phyloP scores from a whole-genome alignment of 306 rosid species.

The Lathyrus oleraceus region DNA sequence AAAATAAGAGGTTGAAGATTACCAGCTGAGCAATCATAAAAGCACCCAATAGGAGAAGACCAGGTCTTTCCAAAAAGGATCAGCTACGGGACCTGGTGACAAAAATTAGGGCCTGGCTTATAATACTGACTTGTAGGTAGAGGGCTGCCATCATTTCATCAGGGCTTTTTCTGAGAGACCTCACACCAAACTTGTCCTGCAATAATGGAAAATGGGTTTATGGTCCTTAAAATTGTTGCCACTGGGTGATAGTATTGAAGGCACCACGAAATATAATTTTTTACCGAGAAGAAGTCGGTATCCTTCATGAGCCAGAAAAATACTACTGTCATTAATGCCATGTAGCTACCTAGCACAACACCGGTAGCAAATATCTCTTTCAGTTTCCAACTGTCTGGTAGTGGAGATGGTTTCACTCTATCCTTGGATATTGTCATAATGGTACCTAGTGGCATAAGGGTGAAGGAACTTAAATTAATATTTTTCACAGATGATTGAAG shows the following conservation, averaged over 20 bases:
- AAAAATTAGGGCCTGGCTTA: constrained; percentile 94
- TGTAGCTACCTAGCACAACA: constrained; percentile 88
- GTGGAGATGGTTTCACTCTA: constrained; percentile 95
- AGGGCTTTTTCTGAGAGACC: constrained; percentile 29
- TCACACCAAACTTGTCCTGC: constrained; percentile 66
- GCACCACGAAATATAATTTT: constrained; percentile 6
- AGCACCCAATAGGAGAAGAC: constrained; percentile 83
- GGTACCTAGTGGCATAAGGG: constrained; percentile 58
- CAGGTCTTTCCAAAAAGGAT: constrained; percentile 89
- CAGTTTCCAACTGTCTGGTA: constrained; percentile 95
- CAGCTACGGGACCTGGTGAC: constrained; percentile 98
- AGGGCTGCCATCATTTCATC: constrained; percentile 94
- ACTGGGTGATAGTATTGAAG: background rate
- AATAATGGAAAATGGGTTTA: constrained; percentile 23
- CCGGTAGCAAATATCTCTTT: constrained; percentile 97
- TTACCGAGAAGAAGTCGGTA: constrained; percentile 78
- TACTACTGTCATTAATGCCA: constrained; percentile 94
- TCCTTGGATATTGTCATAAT: constrained; percentile 99
- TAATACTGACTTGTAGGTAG: constrained; percentile 97
- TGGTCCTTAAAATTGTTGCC: background rate
- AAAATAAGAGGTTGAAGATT: constrained; percentile 36
- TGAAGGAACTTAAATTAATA: constrained; percentile 30
- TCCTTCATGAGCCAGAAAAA: constrained; percentile 83
- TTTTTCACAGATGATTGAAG: constrained; percentile 13
- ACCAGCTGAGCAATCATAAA: constrained; percentile 91